A percentile compares a stretch with the other conserved stretches of the same genome.
Conservation (phyloP, 164 flowering plant species). For the Dillenia turbinata region DNA sequence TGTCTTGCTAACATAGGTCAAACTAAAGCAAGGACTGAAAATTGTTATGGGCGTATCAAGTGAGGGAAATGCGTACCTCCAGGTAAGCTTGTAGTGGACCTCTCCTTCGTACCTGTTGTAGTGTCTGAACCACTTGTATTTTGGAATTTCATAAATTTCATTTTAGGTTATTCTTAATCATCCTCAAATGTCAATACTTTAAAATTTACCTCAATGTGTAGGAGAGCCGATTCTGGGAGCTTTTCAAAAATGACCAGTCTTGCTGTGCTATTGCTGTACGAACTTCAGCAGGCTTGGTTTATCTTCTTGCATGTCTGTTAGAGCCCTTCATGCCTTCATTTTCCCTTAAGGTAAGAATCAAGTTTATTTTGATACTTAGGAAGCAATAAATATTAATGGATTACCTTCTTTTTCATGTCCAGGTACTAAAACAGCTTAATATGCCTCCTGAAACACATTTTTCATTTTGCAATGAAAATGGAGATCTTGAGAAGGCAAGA, state of each 20-base stretch:
- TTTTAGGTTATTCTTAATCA: not conserved
- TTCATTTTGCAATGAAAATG: conserved; percentile 62
- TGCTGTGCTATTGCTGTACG: conserved; percentile 76
- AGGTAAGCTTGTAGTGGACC: conserved; percentile 45
- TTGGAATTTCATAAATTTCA: too few species aligned
- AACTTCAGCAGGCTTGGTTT: conserved; percentile 79
- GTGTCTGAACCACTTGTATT: too few species aligned
- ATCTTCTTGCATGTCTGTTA: conserved; percentile 76
- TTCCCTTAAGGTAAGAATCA: conserved; percentile 56
- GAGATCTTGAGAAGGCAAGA: conserved; percentile 50
- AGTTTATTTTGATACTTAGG: too few species aligned
- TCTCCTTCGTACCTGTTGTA: too few species aligned
- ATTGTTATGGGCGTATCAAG: conserved; percentile 84
- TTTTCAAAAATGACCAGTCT: conserved; percentile 69
- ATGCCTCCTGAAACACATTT: conserved; percentile 42
- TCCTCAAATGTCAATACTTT: not conserved
- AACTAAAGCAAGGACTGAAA: conserved; percentile 90
- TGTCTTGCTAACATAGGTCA: conserved; percentile 48
- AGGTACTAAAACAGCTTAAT: conserved; percentile 92
- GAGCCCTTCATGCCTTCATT: conserved; percentile 99
- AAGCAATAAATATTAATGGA: too few species aligned
- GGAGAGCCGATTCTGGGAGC: conserved; percentile 96
- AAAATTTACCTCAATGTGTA: conserved; percentile 16
- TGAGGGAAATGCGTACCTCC: conserved; percentile 92
- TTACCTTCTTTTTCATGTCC: not conserved